phyloP scores from a whole-genome alignment of 192 early-diverging fungal genomes.

The Pilaira anomala region DNA sequence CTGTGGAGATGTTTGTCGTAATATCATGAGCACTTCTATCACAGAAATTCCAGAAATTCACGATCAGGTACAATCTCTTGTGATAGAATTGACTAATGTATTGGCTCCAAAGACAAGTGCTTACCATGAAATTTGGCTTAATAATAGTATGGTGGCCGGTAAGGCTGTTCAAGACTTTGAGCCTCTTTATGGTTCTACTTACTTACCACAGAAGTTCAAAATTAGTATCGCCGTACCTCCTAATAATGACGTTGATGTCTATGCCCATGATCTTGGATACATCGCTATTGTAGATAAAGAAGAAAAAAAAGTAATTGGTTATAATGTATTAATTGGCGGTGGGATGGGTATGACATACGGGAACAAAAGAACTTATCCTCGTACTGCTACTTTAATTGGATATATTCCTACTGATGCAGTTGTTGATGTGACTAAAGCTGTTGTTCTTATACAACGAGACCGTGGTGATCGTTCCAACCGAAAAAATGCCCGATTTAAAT shows the following conservation, averaged over 20 bases:
- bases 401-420: constrained; percentile 76
- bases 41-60: constrained; percentile 76
- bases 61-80: constrained; percentile 69
- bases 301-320: constrained; percentile 72
- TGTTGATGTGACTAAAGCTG: constrained; percentile 79
- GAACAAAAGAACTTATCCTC: constrained; percentile 95
- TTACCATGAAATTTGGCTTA: constrained; percentile 97
- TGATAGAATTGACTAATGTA: constrained; percentile 65
- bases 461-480: constrained; percentile 93
- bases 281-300: constrained; percentile 77
- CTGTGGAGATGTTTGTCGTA: constrained; percentile 96
- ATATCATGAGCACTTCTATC: constrained; percentile 90
- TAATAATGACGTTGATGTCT: constrained; percentile 93
- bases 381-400: constrained; percentile 71
- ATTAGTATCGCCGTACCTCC: constrained; percentile 88
- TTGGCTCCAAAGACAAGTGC: constrained; percentile 82
- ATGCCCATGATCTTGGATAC: constrained; percentile 92
- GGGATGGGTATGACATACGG: constrained; percentile 98
- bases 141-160: constrained; percentile 79
- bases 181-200: constrained; percentile 89
- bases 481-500: constrained; percentile 96
- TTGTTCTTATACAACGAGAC: constrained; percentile 88
- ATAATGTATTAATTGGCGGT: constrained; percentile 91
- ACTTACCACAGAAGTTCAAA: constrained; percentile 96
- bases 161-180: constrained; percentile 78